A percentile compares a stretch with the other conserved stretches of the same genome.
Conservation (phyloP, 169 alveolate genomes). For the Cryptosporidium sp. region DNA sequence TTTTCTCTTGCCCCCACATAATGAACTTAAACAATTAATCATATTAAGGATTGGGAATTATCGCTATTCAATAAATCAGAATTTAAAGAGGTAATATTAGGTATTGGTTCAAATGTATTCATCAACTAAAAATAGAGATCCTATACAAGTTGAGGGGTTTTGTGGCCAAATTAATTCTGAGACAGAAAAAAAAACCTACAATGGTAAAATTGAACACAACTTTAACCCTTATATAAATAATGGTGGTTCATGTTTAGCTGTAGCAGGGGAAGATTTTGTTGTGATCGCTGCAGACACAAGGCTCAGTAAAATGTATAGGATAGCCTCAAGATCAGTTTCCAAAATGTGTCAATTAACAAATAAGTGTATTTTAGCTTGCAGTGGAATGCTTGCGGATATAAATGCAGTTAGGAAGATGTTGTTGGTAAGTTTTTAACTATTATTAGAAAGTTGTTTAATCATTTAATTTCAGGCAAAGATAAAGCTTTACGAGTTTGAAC, state of each 20-base stretch:
- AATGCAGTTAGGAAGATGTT: conserved; percentile 87
- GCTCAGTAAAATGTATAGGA: conserved; percentile 89
- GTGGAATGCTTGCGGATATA: conserved; percentile 95
- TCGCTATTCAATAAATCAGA: neutral
- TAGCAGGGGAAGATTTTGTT: conserved; percentile 91
- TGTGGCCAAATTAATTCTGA: neutral
- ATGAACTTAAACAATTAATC: neutral
- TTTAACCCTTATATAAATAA: conserved; percentile 86
- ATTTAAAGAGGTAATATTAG: neutral
- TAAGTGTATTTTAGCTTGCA: conserved; percentile 88
- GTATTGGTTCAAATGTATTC: neutral
- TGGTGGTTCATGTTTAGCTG: conserved; percentile 88
- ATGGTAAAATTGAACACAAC: conserved; percentile 30
- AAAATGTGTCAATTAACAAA: conserved; percentile 89
- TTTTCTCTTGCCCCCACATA: conserved; percentile 16
- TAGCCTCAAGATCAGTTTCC: conserved; percentile 89
- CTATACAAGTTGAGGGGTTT: conserved; percentile 32
- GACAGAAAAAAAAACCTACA: neutral
- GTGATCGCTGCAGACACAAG: conserved; percentile 94
- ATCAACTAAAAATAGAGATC: neutral
- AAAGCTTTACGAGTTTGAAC: conserved; percentile 85
- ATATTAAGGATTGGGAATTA: neutral
- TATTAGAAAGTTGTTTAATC: neutral
- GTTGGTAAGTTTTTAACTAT: conserved; percentile 75
- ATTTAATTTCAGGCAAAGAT: conserved; percentile 84